Conservation (phyloP, 2,329 filamentous ascomycete genomes). For the Hypoxylon sp. region DNA sequence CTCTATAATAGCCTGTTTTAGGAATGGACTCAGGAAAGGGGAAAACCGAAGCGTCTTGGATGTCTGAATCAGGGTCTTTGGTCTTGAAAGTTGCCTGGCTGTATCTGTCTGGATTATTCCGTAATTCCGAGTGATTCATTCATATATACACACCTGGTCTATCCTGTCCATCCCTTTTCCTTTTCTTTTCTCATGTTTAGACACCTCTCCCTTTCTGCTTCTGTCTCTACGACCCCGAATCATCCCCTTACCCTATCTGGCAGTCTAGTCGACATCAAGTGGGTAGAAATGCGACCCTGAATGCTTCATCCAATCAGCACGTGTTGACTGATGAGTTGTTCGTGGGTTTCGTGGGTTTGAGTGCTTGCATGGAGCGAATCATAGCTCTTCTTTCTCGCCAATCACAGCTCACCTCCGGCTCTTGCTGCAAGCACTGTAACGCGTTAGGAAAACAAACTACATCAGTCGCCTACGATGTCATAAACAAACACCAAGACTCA, state of each 20-base stretch:
- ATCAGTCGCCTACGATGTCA: constrained; percentile 9
- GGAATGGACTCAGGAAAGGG: constrained; percentile 21
- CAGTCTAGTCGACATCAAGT: constrained; percentile 25
- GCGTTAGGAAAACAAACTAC: constrained; percentile 32
- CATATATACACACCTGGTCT: not conserved
- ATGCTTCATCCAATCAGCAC: constrained; percentile 29
- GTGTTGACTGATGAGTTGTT: constrained; percentile 34
- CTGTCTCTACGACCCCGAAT: constrained; percentile 1
- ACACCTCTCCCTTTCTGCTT: not conserved
- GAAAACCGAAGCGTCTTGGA: not conserved
- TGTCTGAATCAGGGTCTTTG: constrained; percentile 7
- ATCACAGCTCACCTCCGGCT: constrained; percentile 23
- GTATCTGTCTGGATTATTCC: no score
- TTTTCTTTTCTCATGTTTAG: not conserved
- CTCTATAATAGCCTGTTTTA: constrained; percentile 38
- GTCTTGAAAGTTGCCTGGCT: not conserved
- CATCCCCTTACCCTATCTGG: not conserved
- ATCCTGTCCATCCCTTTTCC: not conserved
- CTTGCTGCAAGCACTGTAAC: constrained; percentile 35
- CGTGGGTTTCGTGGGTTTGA: constrained; percentile 34
- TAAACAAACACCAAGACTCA: constrained; percentile 22
- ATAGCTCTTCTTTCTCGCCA: constrained; percentile 13
- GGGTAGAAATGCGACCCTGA: constrained; percentile 28
- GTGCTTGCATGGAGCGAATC: constrained; percentile 40
- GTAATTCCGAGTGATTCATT: constrained; percentile 4